Conservation (phyloP, 73 alveolate genomes). For the Uronychia setigera region DNA sequence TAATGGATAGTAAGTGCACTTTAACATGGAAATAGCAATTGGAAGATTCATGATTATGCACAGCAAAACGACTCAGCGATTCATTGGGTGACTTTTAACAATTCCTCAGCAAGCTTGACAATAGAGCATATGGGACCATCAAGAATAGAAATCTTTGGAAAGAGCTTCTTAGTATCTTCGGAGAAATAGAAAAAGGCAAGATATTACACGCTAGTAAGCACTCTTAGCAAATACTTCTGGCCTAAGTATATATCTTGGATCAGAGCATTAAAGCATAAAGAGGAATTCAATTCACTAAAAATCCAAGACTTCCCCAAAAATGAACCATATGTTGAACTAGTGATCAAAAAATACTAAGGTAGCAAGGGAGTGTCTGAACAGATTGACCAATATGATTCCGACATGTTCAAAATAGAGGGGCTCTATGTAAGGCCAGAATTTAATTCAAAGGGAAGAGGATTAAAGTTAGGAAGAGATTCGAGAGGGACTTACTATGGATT, state of each 20-base stretch:
- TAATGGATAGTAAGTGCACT: no score
- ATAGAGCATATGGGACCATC: background rate
- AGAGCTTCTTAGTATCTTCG: background rate
- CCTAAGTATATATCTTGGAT: background rate
- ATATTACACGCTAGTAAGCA: background rate
- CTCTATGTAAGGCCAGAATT: background rate
- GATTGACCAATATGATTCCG: background rate
- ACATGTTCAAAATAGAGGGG: background rate
- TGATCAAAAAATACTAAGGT: background rate
- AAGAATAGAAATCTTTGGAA: background rate
- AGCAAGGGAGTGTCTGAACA: background rate
- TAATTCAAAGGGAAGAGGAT: conserved; percentile 5
- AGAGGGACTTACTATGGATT: conserved; percentile 25
- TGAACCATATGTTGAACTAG: background rate
- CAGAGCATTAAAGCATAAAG: background rate
- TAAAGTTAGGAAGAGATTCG: background rate
- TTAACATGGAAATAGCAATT: no score
- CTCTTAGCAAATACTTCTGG: background rate
- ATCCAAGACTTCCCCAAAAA: background rate
- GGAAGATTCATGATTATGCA: background rate
- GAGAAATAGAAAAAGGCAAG: background rate
- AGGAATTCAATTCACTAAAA: background rate
- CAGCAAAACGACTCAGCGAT: background rate
- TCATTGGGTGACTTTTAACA: background rate
- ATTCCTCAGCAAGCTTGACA: background rate